Percentiles rank a stretch among this genome's conserved stretches.
Evolutionary conservation across 345 rosid species (phyloP).

Genomic region (Streptanthus diversifolius): DNA sequence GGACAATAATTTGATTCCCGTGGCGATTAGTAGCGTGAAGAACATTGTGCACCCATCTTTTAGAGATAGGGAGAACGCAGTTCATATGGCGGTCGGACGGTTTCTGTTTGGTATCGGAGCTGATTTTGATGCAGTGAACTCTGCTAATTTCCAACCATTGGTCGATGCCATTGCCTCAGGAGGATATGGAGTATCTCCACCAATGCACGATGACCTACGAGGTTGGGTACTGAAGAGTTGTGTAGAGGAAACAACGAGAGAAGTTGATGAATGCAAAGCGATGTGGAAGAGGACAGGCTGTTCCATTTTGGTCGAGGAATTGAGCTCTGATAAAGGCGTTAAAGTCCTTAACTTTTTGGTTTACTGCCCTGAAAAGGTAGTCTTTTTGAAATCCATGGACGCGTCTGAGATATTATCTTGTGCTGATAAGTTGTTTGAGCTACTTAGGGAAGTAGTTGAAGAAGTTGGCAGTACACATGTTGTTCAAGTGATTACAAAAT

Average conservation of each 20-base stretch:
- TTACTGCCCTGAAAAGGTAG: conserved; percentile 55
- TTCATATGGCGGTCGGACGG: conserved; percentile 57
- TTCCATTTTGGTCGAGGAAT: conserved; percentile 69
- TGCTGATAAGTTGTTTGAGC: conserved; percentile 49
- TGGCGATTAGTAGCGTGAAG: conserved; percentile 32
- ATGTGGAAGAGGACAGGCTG: conserved; percentile 74
- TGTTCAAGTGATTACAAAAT: conserved; percentile 76
- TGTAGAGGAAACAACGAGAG: conserved; percentile 63
- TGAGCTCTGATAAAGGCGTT: conserved; percentile 48
- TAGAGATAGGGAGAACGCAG: conserved; percentile 35
- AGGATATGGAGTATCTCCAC: conserved; percentile 42
- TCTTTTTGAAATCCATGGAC: conserved; percentile 65
- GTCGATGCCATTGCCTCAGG: conserved; percentile 61
- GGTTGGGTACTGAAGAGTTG: conserved; percentile 69
- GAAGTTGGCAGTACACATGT: conserved; percentile 68
- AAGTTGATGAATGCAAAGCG: conserved; percentile 37
- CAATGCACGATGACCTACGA: conserved; percentile 55
- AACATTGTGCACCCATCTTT: conserved; percentile 22
- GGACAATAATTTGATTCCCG: conserved; percentile 31
- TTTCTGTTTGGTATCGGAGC: conserved; percentile 82
- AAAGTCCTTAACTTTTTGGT: conserved; percentile 53
- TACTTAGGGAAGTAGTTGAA: conserved; percentile 65
- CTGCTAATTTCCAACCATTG: conserved; percentile 63
- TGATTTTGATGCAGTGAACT: conserved; percentile 61
- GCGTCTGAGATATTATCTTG: conserved; percentile 52